Evolutionary conservation across 805 yeast genomes (phyloP), one percentile per base, ranked within the genome.

Genomic region (Brettanomyces nanus): DNA sequence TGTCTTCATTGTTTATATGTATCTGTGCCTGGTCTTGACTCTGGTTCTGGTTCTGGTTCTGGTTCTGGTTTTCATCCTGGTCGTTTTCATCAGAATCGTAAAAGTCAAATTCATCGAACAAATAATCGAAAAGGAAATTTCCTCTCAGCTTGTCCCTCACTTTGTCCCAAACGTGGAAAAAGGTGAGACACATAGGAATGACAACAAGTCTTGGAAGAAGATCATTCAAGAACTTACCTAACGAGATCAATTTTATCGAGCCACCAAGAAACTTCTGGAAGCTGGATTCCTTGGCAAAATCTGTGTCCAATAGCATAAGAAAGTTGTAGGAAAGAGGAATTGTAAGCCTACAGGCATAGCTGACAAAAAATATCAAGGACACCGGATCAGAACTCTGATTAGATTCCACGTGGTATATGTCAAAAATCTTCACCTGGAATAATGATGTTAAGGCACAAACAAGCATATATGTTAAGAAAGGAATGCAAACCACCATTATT

Each of bases 311-410:
- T 38, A 85, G 63, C 36, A 83, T 81, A 40, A 85, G 57, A 53
- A 82, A 85, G 58, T 85, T 85, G 60, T 81, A 85, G 19, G 85
- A 76, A 44, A 85, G 64, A 9, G 95, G 95, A 10, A 85, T 78
- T 0, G 95, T 83, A 53, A 85, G 63, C 45, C 95, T 75, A 36
- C 89, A 81, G 15, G 85, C 77, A 49, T 85, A 85, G 49, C 83
- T 80, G 17, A 87, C 76, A 55, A 83, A 85, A 53, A 85, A 85
- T 25, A 85, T 68, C 18, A 82, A 71, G 13, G 85, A 77, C 0
- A 84, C 81, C 0, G 85, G 80, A 52, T 81, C 90, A 0, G 90
- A 79, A 37, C 77, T 71, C 44, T 69, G 70, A 15, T 80, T 76
- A 11, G 82, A 86, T 33, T 58, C 58, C 41, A 85, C 66, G 43